phyloP scores from a whole-genome alignment of 179 eudicot species.

The Drosera spatulata region DNA sequence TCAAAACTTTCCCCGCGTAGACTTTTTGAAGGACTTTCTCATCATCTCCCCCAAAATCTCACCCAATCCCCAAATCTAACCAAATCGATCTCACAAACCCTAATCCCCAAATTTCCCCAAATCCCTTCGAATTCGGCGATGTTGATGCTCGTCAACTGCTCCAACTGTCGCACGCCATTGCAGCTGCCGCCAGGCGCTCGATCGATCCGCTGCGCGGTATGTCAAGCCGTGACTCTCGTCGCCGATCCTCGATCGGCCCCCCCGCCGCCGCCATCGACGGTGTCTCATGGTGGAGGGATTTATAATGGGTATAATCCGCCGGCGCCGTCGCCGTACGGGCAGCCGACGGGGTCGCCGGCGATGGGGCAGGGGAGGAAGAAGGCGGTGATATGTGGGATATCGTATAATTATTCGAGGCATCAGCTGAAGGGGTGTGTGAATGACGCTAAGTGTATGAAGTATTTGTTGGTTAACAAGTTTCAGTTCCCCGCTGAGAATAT shows the following conservation, averaged over 20 bases:
- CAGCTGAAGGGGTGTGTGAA: conserved; percentile 88
- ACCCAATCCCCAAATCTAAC: no score
- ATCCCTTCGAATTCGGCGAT: conserved; percentile 12
- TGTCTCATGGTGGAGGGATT: no score
- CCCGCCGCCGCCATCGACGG: background rate
- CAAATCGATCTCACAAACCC: no score
- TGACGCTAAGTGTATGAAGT: conserved; percentile 90
- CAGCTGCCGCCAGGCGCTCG: conserved; percentile 70
- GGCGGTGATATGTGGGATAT: conserved; percentile 86
- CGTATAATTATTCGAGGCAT: conserved; percentile 51
- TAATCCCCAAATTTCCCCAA: no score
- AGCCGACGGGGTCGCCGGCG: conserved; percentile 31
- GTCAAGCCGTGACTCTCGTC: conserved; percentile 60
- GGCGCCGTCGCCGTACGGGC: conserved; percentile 15
- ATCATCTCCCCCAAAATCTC: no score
- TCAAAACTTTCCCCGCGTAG: no score
- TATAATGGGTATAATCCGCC: no score
- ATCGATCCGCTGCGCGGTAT: conserved; percentile 82
- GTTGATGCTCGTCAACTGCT: conserved; percentile 76
- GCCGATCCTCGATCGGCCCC: conserved; percentile 52
- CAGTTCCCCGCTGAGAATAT: conserved; percentile 62
- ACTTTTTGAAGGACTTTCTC: no score
- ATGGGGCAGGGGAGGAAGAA: conserved; percentile 52
- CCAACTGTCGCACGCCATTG: conserved; percentile 70
- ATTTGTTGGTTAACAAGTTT: conserved; percentile 57